A percentile compares a stretch with the other conserved stretches of the same genome.
Conservation (phyloP, 768 basidiomycete genomes). For the Megacollybia marginata region DNA sequence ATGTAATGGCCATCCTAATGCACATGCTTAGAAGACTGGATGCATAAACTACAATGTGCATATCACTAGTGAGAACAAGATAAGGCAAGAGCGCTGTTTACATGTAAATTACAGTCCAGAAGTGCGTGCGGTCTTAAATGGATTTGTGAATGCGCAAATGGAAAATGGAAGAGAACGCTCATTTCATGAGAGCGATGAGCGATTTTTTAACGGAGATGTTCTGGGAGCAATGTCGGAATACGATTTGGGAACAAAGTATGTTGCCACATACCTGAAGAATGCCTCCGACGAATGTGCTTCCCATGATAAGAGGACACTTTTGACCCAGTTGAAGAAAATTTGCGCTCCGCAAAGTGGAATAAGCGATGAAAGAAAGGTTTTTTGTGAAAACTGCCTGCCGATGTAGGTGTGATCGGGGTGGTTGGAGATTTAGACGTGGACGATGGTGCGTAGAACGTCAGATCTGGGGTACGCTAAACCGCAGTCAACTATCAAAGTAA, state of each 20-base stretch:
- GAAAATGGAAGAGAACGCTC: too few species aligned
- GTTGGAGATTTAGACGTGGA: conserved; percentile 51
- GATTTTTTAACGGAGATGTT: background rate
- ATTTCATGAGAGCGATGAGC: too few species aligned
- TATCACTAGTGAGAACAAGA: too few species aligned
- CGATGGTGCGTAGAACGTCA: conserved; percentile 51
- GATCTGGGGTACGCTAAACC: conserved; percentile 27
- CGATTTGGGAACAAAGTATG: background rate
- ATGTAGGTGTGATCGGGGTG: conserved; percentile 32
- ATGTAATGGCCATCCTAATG: too few species aligned
- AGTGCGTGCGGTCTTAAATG: too few species aligned
- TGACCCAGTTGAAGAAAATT: conserved; percentile 30
- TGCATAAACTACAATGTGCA: too few species aligned
- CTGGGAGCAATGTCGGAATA: background rate
- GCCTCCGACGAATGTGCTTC: conserved; percentile 38
- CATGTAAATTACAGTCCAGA: too few species aligned
- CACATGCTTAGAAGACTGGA: too few species aligned
- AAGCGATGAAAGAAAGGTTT: conserved; percentile 59
- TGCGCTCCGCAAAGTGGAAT: conserved; percentile 40
- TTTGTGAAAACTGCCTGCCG: conserved; percentile 24
- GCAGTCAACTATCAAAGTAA: conserved; percentile 7
- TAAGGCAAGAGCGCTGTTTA: too few species aligned
- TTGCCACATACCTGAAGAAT: conserved; percentile 36
- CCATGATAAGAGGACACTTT: conserved; percentile 25
- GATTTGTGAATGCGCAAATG: too few species aligned